Evolutionary conservation across 208 protist genomes (phyloP).

Genomic region (Leishmania mexicana): DNA sequence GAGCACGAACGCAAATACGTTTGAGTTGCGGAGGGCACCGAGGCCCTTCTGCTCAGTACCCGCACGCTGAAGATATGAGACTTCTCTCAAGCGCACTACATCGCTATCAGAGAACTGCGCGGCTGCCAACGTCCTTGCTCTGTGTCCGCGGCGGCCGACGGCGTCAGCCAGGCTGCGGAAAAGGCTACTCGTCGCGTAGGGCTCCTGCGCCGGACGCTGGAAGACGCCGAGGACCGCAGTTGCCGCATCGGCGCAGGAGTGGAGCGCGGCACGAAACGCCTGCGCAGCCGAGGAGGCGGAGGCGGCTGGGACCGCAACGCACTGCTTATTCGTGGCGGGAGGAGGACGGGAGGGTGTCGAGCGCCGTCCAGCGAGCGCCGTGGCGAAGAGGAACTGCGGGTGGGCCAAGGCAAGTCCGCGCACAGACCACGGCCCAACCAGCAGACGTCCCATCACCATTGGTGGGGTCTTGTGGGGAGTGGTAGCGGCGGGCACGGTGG

Average conservation of each 20-base stretch:
- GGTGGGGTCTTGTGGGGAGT: not conserved
- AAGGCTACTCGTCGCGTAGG: conserved; percentile 20
- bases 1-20: conserved; percentile 26
- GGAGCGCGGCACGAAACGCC: conserved; percentile 5
- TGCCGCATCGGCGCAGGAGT: not conserved
- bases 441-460: conserved; percentile 5
- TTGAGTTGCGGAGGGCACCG: not conserved
- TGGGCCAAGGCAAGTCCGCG: conserved; percentile 22
- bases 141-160: not conserved
- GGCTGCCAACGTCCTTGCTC: not conserved
- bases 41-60: not conserved
- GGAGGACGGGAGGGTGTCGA: no score
- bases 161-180: conserved; percentile 9
- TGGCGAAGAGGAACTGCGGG: conserved; percentile 22
- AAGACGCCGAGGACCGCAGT: conserved; percentile 25
- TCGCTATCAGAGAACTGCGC: no score
- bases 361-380: conserved; percentile 3
- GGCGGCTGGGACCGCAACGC: not conserved
- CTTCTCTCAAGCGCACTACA: not conserved
- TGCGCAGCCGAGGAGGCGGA: conserved; percentile 5
- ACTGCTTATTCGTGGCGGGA: not conserved
- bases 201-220: conserved; percentile 23
- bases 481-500: not conserved
- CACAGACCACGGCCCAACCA: conserved; percentile 27
- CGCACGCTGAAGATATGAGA: not conserved